Evolutionary conservation across 2,329 filamentous ascomycete species (phyloP).

Genomic region (Fusarium sp.): DNA sequence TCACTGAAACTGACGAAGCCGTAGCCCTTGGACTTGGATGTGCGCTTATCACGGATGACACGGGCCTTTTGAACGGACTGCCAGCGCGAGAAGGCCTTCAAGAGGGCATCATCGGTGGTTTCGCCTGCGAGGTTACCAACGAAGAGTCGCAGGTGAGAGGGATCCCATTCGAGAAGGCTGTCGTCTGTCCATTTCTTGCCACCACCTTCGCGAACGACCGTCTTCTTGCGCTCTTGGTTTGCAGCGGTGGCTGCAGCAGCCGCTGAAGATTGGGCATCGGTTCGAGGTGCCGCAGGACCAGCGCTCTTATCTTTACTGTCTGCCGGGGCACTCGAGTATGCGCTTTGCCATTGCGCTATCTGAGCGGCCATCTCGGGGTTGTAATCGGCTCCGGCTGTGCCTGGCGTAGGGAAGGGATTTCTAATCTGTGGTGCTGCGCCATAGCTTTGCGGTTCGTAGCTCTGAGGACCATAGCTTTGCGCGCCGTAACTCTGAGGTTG

Average conservation of each 20-base stretch:
- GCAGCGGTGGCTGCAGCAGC: slow-evolving; percentile 14
- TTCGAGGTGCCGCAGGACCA: slow-evolving; percentile 47
- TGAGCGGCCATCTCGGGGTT: slow-evolving; percentile 89
- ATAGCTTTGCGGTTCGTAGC: slow-evolving; percentile 51
- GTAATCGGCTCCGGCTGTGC: slow-evolving; percentile 57
- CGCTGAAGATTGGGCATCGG: slow-evolving; percentile 55
- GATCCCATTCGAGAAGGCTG: slow-evolving; percentile 93
- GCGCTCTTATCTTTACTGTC: slow-evolving; percentile 50
- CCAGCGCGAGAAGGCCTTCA: slow-evolving; percentile 94
- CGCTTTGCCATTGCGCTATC: slow-evolving; percentile 94
- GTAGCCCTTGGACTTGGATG: slow-evolving; percentile 94
- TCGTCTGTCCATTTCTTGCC: slow-evolving; percentile 94
- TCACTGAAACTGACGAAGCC: slow-evolving; percentile 97
- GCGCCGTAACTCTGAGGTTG: slow-evolving; percentile 53
- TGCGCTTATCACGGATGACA: slow-evolving; percentile 94
- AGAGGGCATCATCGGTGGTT: slow-evolving; percentile 93
- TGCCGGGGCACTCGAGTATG: slow-evolving; percentile 75
- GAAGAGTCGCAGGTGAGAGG: slow-evolving; percentile 91
- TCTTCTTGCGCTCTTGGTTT: slow-evolving; percentile 76
- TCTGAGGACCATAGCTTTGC: slow-evolving; percentile 41
- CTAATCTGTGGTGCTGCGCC: slow-evolving; percentile 73
- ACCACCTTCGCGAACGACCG: slow-evolving; percentile 87
- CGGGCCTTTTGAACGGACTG: slow-evolving; percentile 90
- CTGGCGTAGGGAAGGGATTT: slow-evolving; percentile 82
- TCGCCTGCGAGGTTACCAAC: slow-evolving; percentile 97